Evolutionary conservation across 2,329 filamentous ascomycete genomes (phyloP).

Genomic region (Arthrobotrys iridis): DNA sequence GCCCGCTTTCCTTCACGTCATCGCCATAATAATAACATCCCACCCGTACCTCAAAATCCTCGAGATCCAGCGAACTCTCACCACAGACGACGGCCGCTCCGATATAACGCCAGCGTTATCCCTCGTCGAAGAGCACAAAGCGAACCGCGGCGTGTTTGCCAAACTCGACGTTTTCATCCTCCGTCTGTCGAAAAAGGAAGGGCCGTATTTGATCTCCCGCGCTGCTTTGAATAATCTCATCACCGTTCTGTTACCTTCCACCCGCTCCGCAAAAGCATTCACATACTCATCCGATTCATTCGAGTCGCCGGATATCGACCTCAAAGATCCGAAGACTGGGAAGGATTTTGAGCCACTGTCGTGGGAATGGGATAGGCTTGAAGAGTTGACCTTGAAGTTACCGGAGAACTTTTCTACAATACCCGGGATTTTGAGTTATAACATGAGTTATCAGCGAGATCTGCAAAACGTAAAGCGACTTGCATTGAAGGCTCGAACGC

Average conservation of each 20-base stretch:
- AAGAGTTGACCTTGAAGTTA: slow-evolving; percentile 32
- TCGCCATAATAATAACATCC: slow-evolving; percentile 43
- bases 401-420: not conserved
- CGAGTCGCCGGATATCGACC: slow-evolving; percentile 12
- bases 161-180: slow-evolving; percentile 39
- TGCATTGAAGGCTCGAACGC: not conserved
- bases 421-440: not conserved
- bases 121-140: not conserved
- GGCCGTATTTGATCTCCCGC: slow-evolving; percentile 1
- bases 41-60: slow-evolving; percentile 47
- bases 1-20: slow-evolving; percentile 31
- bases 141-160: not conserved
- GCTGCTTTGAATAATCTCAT: slow-evolving; percentile 36
- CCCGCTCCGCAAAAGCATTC: slow-evolving; percentile 34
- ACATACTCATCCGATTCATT: slow-evolving; percentile 1
- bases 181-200: slow-evolving; percentile 12
- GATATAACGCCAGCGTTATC: not conserved
- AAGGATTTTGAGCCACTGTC: not conserved
- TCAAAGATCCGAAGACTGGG: not conserved
- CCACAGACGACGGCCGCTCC: slow-evolving; percentile 19
- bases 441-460: slow-evolving; percentile 9
- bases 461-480: slow-evolving; percentile 16
- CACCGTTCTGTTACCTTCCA: slow-evolving; percentile 1
- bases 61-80: slow-evolving; percentile 41
- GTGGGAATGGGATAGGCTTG: slow-evolving; percentile 48